Percentiles rank a stretch among this genome's conserved stretches.
Evolutionary conservation across 106 monocot species (phyloP).

Genomic region (Platanthera guangdongensis): DNA sequence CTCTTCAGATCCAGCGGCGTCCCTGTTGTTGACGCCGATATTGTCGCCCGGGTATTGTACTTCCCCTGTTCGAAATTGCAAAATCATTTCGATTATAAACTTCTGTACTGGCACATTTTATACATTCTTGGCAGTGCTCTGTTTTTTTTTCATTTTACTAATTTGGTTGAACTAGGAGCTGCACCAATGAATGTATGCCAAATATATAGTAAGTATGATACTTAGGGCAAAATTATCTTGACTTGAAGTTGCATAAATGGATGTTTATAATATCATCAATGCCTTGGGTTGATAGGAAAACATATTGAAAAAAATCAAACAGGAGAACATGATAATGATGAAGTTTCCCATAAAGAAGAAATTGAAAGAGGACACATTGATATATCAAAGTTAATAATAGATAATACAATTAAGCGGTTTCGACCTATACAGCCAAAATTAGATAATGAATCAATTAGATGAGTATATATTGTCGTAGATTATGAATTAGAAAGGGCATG

Average conservation of each 20-base stretch:
- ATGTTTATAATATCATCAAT: neutral
- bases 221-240: neutral
- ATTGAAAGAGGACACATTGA: neutral
- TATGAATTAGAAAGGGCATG: too few relatives aligned
- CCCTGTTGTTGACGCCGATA: constrained; percentile 85
- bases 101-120: neutral
- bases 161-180: neutral
- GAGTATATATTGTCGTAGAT: too few relatives aligned
- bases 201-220: neutral
- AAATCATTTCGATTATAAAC: neutral
- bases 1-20: constrained; percentile 70
- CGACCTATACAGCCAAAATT: too few relatives aligned
- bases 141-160: neutral
- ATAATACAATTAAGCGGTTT: too few relatives aligned
- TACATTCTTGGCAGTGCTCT: neutral
- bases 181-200: neutral
- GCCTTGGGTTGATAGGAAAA: neutral
- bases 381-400: neutral
- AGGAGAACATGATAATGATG: neutral
- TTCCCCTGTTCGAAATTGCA: neutral
- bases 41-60: constrained; percentile 57
- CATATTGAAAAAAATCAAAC: neutral
- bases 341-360: neutral
- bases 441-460: too few relatives aligned
- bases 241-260: neutral